These are phyloP conservation scores for Aspergillus puulaauensis DNA, from an alignment of 2,329 filamentous ascomycete species.

Conservation along the genomic window DNA sequence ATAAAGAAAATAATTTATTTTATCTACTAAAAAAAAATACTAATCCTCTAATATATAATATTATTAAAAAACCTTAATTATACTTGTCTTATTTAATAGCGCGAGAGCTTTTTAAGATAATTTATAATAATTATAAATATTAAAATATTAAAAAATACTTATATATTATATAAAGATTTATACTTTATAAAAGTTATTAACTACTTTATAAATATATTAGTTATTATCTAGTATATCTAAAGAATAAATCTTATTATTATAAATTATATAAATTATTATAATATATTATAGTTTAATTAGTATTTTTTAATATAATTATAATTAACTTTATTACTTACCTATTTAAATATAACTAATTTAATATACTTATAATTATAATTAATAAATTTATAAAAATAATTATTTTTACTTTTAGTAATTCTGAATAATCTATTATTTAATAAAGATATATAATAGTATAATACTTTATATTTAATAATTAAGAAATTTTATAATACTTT, in stretches of 20 bases:
- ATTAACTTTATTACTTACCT: too few relatives aligned
- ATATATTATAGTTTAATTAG: neutral
- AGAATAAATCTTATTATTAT: neutral
- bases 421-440: too few relatives aligned
- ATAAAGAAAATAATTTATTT: neutral
- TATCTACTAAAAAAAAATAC: neutral
- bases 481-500: too few relatives aligned
- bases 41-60: neutral
- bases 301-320: neutral
- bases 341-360: too few relatives aligned
- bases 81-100: neutral
- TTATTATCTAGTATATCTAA: neutral
- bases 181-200: neutral
- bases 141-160: neutral
- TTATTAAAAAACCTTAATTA: neutral
- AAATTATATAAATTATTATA: neutral
- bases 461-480: too few relatives aligned
- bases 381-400: too few relatives aligned
- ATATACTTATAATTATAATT: too few relatives aligned
- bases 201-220: neutral
- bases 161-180: neutral
- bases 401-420: too few relatives aligned
- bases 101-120: neutral
- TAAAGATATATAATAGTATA: too few relatives aligned
- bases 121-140: neutral